phyloP scores from a whole-genome alignment of 2,329 filamentous ascomycete genomes.

The Aschersonia sp. region DNA sequence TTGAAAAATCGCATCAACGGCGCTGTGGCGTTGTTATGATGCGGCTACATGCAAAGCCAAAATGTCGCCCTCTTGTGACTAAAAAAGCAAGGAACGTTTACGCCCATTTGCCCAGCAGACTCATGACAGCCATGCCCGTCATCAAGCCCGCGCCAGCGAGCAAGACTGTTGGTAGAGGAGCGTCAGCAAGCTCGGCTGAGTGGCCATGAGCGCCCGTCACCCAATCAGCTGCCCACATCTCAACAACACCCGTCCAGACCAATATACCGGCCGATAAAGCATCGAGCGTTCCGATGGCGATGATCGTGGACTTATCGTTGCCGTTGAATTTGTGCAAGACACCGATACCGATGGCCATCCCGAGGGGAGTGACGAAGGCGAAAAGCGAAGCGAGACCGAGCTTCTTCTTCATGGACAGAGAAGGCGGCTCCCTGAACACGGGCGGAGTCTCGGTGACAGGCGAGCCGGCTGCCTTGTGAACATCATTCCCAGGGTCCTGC shows the following conservation, averaged over 20 bases:
- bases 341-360: constrained; percentile 69
- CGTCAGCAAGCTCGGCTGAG: constrained; percentile 35
- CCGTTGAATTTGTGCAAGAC: constrained; percentile 59
- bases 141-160: constrained; percentile 40
- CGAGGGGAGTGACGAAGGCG: constrained; percentile 57
- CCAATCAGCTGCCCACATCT: constrained; percentile 72
- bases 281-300: constrained; percentile 61
- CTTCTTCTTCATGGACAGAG: constrained; percentile 32
- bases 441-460: constrained; percentile 9
- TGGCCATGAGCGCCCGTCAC: constrained; percentile 29
- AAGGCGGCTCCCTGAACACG: constrained; percentile 6
- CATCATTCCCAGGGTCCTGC: constrained; percentile 6
- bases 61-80: neutral
- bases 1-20: too few relatives aligned
- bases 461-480: constrained; percentile 11
- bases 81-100: constrained; percentile 14
- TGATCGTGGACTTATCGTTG: constrained; percentile 50
- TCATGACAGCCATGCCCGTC: constrained; percentile 53
- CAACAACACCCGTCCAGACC: constrained; percentile 65
- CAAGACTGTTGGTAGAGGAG: constrained; percentile 29
- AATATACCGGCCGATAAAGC: constrained; percentile 62
- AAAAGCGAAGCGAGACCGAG: constrained; percentile 48
- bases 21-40: neutral
- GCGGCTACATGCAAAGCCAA: too few relatives aligned
- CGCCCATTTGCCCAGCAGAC: constrained; percentile 62